Evolutionary conservation across 495 filamentous ascomycete species (phyloP).

Genomic region (Penicillium malachiteum): DNA sequence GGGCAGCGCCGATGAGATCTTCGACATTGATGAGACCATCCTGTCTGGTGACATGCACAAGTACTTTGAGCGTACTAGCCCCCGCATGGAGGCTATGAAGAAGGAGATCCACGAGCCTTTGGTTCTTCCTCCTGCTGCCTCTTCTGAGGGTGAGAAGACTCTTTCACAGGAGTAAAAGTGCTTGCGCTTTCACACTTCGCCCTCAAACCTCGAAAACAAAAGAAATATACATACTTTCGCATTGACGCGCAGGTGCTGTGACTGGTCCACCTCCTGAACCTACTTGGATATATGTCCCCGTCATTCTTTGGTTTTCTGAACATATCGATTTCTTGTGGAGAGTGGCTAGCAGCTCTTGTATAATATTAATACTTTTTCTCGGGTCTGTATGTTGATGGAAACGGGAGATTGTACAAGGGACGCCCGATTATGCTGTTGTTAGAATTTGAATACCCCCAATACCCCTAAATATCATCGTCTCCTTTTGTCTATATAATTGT

Average conservation of each 20-base stretch:
- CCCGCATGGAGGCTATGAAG: constrained; percentile 41
- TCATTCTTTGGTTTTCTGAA: not conserved
- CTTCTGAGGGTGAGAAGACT: constrained; percentile 15
- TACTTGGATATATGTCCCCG: not conserved
- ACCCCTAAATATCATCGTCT: constrained; percentile 6
- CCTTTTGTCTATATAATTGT: constrained; percentile 7
- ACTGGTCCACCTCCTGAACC: not conserved
- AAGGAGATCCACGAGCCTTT: constrained; percentile 21
- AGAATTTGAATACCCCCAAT: constrained; percentile 5
- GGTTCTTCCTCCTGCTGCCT: constrained; percentile 15
- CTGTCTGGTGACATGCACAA: constrained; percentile 38
- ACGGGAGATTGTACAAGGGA: constrained; percentile 3
- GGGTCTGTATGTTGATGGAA: not conserved
- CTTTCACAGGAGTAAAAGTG: constrained; percentile 12
- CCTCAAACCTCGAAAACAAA: too few species aligned
- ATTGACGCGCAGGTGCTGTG: not conserved
- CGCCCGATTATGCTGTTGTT: constrained; percentile 2
- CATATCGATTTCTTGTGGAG: not conserved
- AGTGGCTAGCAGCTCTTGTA: not conserved
- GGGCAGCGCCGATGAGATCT: constrained; percentile 9
- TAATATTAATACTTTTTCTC: constrained; percentile 1
- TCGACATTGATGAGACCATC: constrained; percentile 36
- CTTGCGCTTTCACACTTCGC: too few species aligned
- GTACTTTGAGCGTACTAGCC: constrained; percentile 48
- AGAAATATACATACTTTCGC: too few species aligned